These are phyloP conservation scores for Leccinum subrobustum DNA, from an alignment of 1,284 basidiomycete species.

Conservation along the genomic window DNA sequence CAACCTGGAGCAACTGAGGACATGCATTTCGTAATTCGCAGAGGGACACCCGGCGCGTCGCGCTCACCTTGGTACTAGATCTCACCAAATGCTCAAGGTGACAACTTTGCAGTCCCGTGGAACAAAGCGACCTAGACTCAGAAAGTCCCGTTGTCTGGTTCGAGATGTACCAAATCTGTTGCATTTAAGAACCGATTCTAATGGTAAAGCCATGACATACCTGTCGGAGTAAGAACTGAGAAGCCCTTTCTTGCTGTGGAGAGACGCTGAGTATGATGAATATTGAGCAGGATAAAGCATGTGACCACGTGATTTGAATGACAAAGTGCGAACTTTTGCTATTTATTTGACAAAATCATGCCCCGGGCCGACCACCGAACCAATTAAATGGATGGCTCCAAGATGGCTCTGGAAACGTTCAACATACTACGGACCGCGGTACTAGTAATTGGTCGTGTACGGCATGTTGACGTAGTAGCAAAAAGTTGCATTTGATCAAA, in stretches of 20 bases:
- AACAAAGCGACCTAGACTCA: neutral
- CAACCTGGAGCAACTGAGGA: neutral
- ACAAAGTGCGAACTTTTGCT: neutral
- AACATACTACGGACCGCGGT: too few species aligned
- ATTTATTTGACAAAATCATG: too few species aligned
- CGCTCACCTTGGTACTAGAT: conserved; percentile 8
- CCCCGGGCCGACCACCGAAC: too few species aligned
- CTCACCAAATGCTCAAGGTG: neutral
- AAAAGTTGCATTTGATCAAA: too few species aligned
- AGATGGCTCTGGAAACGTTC: too few species aligned
- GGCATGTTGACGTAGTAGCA: too few species aligned
- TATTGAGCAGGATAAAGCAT: neutral
- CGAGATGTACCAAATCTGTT: neutral
- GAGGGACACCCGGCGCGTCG: neutral
- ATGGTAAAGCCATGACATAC: neutral
- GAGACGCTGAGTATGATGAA: neutral
- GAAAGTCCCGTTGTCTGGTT: neutral
- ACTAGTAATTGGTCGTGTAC: too few species aligned
- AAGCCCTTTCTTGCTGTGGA: neutral
- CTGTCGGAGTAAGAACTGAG: neutral
- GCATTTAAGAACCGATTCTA: neutral
- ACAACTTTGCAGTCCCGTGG: neutral
- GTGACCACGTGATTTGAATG: neutral
- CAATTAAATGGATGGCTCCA: too few species aligned
- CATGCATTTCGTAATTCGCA: neutral